Evolutionary conservation across 78 protist genomes (phyloP), one percentile per base, ranked within the genome.

Genomic region (Dictyostelium firmibasis): DNA sequence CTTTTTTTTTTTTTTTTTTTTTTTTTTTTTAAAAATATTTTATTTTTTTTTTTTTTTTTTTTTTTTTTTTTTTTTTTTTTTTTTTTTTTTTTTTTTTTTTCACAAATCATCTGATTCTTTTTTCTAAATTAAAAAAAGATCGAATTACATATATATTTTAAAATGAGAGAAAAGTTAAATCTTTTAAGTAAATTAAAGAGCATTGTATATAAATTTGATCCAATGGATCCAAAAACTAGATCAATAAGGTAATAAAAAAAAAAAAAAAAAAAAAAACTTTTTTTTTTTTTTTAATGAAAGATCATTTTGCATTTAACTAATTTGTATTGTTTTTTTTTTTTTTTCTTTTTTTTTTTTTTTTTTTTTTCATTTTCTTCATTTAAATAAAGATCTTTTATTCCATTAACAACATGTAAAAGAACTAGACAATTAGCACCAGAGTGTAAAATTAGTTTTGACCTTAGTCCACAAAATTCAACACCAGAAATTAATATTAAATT

Each of bases 401-500:
- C 94, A 23, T 70, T 81, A 16, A 78, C 87, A 64, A 69, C 94
- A 29, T 23, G 33, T 11, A 29, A 16, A 25, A 89, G 94, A 89
- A 47, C 41, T 4, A 41, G 10, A 33, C 11, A 18, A 23, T 23
- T 29, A n/a, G 20, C 87, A 69, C 94, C 94, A 81, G 88, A 89
- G 4, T 89, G 94, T 47, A 78, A 81, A 50, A 20, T 89, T 29
- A 23, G 47, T 18, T 20, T 47, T 44, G 44, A 43, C 0, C 50
- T 36, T 23, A 16, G 25, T 31, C 11, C 43, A 38, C 75, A 79
- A 23, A 5, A 2, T 13, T 1, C 29, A 16, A 78, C 82, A 70
- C 94, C 94, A 69, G 44, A 67, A 29, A 89, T 89, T 4, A 31
- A 23, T 29, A 2, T 89, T 14, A 89, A 89, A 81, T 89, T 69